A percentile compares a stretch with the other conserved stretches of the same genome.
phyloP scores from a whole-genome alignment of 2,329 filamentous ascomycete genomes.

The Nothophaeocryptopus gaeumannii region DNA sequence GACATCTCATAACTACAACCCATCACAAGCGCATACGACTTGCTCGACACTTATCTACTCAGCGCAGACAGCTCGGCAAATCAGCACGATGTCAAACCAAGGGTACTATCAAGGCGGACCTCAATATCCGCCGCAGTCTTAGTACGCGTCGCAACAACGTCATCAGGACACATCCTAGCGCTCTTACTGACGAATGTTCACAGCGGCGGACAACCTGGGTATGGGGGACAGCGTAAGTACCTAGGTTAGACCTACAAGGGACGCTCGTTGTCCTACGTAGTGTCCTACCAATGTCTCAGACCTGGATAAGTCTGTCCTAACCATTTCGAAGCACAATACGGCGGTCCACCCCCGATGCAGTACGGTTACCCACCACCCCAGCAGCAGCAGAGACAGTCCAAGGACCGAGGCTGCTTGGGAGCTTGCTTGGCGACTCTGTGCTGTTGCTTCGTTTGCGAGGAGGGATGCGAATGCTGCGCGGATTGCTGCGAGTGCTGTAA shows the following conservation, averaged over 20 bases:
- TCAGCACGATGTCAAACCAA: constrained; percentile 43
- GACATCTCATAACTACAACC: too few species aligned
- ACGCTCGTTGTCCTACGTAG: too few species aligned
- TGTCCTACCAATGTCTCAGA: too few species aligned
- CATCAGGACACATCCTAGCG: neutral
- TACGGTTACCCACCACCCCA: constrained; percentile 42
- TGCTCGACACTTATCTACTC: too few species aligned
- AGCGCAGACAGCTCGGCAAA: neutral
- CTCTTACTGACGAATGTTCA: neutral
- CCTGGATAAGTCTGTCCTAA: too few species aligned
- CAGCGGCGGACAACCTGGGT: too few species aligned
- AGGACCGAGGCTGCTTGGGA: constrained; percentile 51
- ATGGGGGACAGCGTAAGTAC: too few species aligned
- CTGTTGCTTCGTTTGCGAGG: constrained; percentile 64
- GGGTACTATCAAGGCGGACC: constrained; percentile 38
- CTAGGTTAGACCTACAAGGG: too few species aligned
- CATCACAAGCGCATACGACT: too few species aligned
- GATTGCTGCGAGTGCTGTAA: constrained; percentile 57
- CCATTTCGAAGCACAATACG: too few species aligned
- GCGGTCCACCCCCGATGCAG: constrained; percentile 30
- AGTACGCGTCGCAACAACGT: constrained; percentile 17
- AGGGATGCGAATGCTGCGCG: constrained; percentile 62
- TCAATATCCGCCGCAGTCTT: constrained; percentile 39
- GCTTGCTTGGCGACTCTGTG: constrained; percentile 57
- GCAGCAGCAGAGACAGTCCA: constrained; percentile 41